A percentile compares a stretch with the other conserved stretches of the same genome.
phyloP scores from a whole-genome alignment of 768 basidiomycete genomes.

The Amanita exitialis region DNA sequence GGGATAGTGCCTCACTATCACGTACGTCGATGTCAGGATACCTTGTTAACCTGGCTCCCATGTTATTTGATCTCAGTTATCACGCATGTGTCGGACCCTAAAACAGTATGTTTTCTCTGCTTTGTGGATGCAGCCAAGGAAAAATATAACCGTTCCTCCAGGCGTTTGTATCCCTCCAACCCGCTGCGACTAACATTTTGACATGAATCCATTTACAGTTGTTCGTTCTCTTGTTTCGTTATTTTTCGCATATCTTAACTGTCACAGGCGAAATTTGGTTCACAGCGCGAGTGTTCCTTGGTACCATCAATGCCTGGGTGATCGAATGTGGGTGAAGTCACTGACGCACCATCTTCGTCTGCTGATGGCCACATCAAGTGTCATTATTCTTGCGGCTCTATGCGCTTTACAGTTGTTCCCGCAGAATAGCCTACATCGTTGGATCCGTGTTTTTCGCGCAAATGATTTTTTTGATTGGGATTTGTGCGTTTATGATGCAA shows the following conservation, averaged over 20 bases:
- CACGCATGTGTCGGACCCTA: not conserved
- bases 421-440: not conserved
- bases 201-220: not conserved
- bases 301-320: not conserved
- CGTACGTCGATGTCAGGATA: not conserved
- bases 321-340: not conserved
- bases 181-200: not conserved
- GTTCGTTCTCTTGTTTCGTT: no score
- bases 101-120: not conserved
- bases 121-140: no score
- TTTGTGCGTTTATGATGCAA: no score
- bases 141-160: not conserved
- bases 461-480: not conserved
- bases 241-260: not conserved
- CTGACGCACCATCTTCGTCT: no score
- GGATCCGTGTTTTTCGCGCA: not conserved
- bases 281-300: not conserved
- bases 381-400: not conserved
- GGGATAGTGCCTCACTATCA: not conserved
- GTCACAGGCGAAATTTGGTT: not conserved
- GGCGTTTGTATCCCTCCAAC: not conserved
- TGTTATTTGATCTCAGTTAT: not conserved
- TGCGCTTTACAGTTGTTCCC: not conserved
- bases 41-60: not conserved
- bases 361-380: not conserved